Percentiles rank a stretch among this genome's conserved stretches.
phyloP scores from a whole-genome alignment of 768 basidiomycete species.

The Exidia glandulosa region DNA sequence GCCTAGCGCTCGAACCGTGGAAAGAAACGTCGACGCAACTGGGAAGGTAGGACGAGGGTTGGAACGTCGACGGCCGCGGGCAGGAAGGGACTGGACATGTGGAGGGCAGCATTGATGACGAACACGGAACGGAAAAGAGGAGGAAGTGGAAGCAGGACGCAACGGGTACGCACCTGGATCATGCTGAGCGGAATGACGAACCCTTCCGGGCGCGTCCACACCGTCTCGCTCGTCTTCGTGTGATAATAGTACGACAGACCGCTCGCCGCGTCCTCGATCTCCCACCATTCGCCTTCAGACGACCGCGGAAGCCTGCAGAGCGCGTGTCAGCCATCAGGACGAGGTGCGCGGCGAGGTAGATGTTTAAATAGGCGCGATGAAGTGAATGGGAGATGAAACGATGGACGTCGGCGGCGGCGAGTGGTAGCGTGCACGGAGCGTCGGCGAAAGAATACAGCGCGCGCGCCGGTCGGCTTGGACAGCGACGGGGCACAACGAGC shows the following conservation, averaged over 20 bases:
- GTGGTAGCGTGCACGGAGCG: too few species aligned
- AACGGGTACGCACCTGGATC: slow-evolving; percentile 51
- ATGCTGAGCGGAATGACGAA: slow-evolving; percentile 88
- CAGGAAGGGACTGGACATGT: too few species aligned
- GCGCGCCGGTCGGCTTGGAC: too few species aligned
- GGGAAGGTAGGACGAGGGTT: too few species aligned
- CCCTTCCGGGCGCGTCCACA: slow-evolving; percentile 82
- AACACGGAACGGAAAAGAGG: background rate
- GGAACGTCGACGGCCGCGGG: too few species aligned
- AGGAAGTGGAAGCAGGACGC: too few species aligned
- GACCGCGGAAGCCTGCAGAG: slow-evolving; percentile 62
- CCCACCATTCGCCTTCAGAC: slow-evolving; percentile 92
- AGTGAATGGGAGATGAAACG: background rate
- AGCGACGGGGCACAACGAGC: too few species aligned
- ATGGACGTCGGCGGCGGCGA: too few species aligned
- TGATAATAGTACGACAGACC: slow-evolving; percentile 91
- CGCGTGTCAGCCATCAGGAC: background rate
- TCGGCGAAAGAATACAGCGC: too few species aligned
- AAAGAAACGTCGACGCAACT: too few species aligned
- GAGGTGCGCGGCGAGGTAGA: slow-evolving; percentile 8
- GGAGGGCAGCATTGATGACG: too few species aligned
- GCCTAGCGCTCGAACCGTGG: too few species aligned
- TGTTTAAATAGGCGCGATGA: background rate
- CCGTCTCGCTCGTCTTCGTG: slow-evolving; percentile 81
- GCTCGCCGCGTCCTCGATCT: slow-evolving; percentile 73